Conservation (phyloP, 2,329 filamentous ascomycete species). For the Dothideomycetes sp. region DNA sequence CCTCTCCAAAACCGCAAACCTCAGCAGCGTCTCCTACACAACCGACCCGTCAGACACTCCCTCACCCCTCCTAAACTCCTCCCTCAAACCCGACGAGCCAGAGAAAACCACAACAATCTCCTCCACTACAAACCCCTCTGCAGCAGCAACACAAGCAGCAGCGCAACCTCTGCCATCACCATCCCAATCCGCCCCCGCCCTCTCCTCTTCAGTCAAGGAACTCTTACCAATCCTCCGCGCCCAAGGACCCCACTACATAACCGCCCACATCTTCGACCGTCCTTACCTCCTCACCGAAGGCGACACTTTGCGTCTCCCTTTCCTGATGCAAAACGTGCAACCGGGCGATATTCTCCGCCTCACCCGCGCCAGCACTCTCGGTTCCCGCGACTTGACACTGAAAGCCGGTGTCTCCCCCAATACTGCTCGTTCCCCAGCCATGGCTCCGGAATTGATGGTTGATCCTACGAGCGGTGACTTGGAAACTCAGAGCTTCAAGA, state of each 20-base stretch:
- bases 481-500: slow-evolving; percentile 19
- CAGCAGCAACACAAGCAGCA: slow-evolving; percentile 8
- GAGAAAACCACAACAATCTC: slow-evolving; percentile 1
- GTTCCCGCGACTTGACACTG: slow-evolving; percentile 82
- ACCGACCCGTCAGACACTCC: slow-evolving; percentile 30
- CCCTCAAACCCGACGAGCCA: slow-evolving; percentile 7
- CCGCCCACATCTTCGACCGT: slow-evolving; percentile 66
- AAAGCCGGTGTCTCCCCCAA: slow-evolving; percentile 55
- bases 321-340: slow-evolving; percentile 39
- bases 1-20: slow-evolving; percentile 41
- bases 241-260: slow-evolving; percentile 70
- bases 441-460: slow-evolving; percentile 17
- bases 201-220: slow-evolving; percentile 49
- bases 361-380: slow-evolving; percentile 73
- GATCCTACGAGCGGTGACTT: slow-evolving; percentile 23
- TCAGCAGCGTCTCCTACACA: slow-evolving; percentile 34
- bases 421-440: slow-evolving; percentile 23
- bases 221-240: slow-evolving; percentile 63
- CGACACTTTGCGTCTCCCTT: slow-evolving; percentile 41
- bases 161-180: slow-evolving; percentile 21
- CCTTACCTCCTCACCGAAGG: slow-evolving; percentile 66
- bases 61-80: slow-evolving; percentile 9
- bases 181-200: slow-evolving; percentile 27
- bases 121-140: neutral
- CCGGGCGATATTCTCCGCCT: slow-evolving; percentile 82